phyloP scores from a whole-genome alignment of 495 filamentous ascomycete species.

The Penicillium pulvis region DNA sequence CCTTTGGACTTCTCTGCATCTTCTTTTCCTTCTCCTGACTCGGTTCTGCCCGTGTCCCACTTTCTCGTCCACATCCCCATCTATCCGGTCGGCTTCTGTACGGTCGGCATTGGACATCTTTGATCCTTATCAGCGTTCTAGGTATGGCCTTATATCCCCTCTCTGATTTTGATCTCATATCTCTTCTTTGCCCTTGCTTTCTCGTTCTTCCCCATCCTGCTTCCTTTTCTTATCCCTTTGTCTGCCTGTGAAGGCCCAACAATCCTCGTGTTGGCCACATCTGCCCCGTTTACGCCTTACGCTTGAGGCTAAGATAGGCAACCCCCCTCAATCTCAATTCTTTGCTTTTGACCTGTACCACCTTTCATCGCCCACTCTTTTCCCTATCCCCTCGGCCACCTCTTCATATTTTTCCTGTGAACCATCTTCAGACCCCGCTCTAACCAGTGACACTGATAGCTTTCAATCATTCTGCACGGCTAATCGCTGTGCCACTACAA shows the following conservation, averaged over 20 bases:
- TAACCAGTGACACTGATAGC: slow-evolving; percentile 3
- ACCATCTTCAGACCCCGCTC: not conserved
- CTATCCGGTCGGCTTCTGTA: slow-evolving; percentile 14
- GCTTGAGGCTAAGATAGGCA: slow-evolving; percentile 22
- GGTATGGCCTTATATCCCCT: slow-evolving; percentile 12
- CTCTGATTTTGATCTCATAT: not conserved
- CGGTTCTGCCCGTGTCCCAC: slow-evolving; percentile 6
- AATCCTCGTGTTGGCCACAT: slow-evolving; percentile 7
- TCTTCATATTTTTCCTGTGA: slow-evolving; percentile 11
- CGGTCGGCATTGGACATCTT: slow-evolving; percentile 24
- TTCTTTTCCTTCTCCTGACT: slow-evolving; percentile 7
- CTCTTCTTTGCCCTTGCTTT: not conserved
- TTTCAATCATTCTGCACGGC: slow-evolving; percentile 29
- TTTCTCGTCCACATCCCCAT: not conserved
- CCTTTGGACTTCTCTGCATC: slow-evolving; percentile 7
- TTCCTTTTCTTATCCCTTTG: not conserved
- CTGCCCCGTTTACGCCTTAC: slow-evolving; percentile 18
- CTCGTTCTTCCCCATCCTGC: not conserved
- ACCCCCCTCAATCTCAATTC: slow-evolving; percentile 19
- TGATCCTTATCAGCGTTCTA: slow-evolving; percentile 13
- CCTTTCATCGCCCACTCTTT: slow-evolving; percentile 15
- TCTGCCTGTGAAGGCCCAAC: not conserved
- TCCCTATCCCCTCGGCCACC: slow-evolving; percentile 6
- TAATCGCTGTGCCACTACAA: slow-evolving; percentile 40
- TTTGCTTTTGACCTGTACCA: slow-evolving; percentile 19